Evolutionary conservation across 768 basidiomycete genomes (phyloP).

Genomic region (Calocera viscosa): DNA sequence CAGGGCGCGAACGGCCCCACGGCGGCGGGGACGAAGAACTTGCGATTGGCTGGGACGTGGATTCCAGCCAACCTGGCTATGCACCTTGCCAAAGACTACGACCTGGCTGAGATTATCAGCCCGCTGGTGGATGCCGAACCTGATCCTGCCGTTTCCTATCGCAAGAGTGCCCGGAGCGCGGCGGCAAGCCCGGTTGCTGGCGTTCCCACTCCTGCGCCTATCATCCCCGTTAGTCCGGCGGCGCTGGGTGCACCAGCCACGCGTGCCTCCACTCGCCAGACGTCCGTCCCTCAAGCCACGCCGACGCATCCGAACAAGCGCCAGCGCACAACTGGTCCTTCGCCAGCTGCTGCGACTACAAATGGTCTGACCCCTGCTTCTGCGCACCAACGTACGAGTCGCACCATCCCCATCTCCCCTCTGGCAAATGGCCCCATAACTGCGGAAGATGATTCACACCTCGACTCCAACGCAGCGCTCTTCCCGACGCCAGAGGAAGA

Average conservation of each 20-base stretch:
- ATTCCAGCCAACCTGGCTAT: constrained; percentile 53
- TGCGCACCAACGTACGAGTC: constrained; percentile 1
- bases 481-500: constrained; percentile 4
- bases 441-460: not conserved
- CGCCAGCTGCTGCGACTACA: not conserved
- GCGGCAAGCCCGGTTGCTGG: constrained; percentile 26
- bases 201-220: constrained; percentile 19
- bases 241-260: constrained; percentile 6
- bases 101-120: constrained; percentile 46
- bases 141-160: constrained; percentile 65
- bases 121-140: constrained; percentile 59
- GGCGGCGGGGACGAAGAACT: constrained; percentile 47
- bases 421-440: not conserved
- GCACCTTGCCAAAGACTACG: constrained; percentile 55
- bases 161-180: constrained; percentile 42
- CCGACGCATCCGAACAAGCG: constrained; percentile 5
- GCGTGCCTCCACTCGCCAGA: not conserved
- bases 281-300: not conserved
- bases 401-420: not conserved
- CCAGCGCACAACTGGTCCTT: constrained; percentile 1
- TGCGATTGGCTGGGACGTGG: constrained; percentile 85
- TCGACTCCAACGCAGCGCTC: not conserved
- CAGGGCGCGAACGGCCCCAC: constrained; percentile 50
- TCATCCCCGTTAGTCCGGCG: constrained; percentile 11
- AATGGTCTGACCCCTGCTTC: constrained; percentile 2